A percentile compares a stretch with the other conserved stretches of the same genome.
Evolutionary conservation across 371 early-diverging fungal genomes (phyloP).

Genomic region (Mortierella sp.): DNA sequence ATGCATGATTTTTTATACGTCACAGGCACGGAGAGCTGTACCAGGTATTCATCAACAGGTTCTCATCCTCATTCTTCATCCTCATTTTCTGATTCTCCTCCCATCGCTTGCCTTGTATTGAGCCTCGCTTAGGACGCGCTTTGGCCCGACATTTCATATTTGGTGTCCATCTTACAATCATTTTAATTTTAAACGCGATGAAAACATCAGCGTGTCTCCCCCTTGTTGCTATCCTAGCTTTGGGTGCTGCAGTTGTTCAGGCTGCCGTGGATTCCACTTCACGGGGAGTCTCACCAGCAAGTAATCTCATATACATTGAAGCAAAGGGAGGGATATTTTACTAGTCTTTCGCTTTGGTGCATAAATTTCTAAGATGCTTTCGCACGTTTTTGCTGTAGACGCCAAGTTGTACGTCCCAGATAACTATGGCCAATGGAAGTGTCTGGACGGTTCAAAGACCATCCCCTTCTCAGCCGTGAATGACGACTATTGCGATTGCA

Average conservation of each 20-base stretch:
- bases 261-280: constrained; percentile 7
- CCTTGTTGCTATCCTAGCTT: constrained; percentile 33
- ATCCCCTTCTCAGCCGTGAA: constrained; percentile 86
- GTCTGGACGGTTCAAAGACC: constrained; percentile 79
- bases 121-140: neutral
- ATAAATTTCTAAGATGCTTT: neutral
- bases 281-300: constrained; percentile 43
- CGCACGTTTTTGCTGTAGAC: constrained; percentile 42
- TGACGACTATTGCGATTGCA: constrained; percentile 97
- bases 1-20: neutral
- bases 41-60: neutral
- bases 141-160: neutral
- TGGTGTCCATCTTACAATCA: neutral
- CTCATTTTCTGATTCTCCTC: neutral
- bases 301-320: constrained; percentile 11
- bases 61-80: neutral
- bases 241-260: constrained; percentile 29
- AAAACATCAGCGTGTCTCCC: constrained; percentile 29
- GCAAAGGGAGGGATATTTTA: too few relatives aligned
- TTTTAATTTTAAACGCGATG: constrained; percentile 14
- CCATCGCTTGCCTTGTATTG: neutral
- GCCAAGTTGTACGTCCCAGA: constrained; percentile 57
- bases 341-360: neutral
- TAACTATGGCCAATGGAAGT: constrained; percentile 68
- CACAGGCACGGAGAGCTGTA: neutral